phyloP scores from a whole-genome alignment of 106 monocot species.

The Dioscorea zingiberensis region DNA sequence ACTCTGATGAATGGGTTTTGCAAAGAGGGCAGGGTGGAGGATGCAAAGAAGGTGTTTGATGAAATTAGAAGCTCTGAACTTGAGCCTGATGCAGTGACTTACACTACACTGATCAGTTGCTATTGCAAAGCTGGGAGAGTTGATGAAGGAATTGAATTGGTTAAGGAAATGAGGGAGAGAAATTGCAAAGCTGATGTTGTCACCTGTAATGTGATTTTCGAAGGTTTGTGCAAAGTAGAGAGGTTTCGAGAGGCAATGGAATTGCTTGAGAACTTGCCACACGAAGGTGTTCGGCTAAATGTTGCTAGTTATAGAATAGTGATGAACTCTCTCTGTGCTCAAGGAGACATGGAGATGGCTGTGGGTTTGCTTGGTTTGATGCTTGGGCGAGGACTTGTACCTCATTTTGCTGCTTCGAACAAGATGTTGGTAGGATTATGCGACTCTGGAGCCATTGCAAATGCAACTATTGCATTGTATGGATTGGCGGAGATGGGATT shows the following conservation, averaged over 20 bases:
- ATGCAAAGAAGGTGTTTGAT: slow-evolving; percentile 51
- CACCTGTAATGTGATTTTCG: slow-evolving; percentile 57
- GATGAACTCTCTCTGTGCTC: slow-evolving; percentile 48
- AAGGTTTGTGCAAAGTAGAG: slow-evolving; percentile 63
- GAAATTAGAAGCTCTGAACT: slow-evolving; percentile 48
- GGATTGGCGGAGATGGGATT: slow-evolving; percentile 66
- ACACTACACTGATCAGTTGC: slow-evolving; percentile 61
- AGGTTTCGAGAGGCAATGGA: slow-evolving; percentile 49
- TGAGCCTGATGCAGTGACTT: slow-evolving; percentile 53
- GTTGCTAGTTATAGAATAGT: slow-evolving; percentile 88
- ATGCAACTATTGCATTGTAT: slow-evolving; percentile 57
- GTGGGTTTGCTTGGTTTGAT: slow-evolving; percentile 56
- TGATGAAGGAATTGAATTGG: slow-evolving; percentile 64
- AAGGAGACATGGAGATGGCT: slow-evolving; percentile 58
- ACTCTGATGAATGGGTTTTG: slow-evolving; percentile 70
- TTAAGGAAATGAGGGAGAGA: slow-evolving; percentile 53
- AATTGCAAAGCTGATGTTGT: slow-evolving; percentile 58
- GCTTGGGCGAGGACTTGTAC: slow-evolving; percentile 58
- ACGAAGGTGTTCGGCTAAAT: slow-evolving; percentile 48
- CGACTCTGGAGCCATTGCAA: slow-evolving; percentile 42
- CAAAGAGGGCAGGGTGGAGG: slow-evolving; percentile 48
- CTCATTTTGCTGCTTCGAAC: slow-evolving; percentile 82
- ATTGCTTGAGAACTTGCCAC: slow-evolving; percentile 49
- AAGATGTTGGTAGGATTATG: slow-evolving; percentile 63
- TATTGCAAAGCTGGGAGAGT: slow-evolving; percentile 49